phyloP scores from a whole-genome alignment of 2,329 filamentous ascomycete species.

The Beauveria brongniartii region DNA sequence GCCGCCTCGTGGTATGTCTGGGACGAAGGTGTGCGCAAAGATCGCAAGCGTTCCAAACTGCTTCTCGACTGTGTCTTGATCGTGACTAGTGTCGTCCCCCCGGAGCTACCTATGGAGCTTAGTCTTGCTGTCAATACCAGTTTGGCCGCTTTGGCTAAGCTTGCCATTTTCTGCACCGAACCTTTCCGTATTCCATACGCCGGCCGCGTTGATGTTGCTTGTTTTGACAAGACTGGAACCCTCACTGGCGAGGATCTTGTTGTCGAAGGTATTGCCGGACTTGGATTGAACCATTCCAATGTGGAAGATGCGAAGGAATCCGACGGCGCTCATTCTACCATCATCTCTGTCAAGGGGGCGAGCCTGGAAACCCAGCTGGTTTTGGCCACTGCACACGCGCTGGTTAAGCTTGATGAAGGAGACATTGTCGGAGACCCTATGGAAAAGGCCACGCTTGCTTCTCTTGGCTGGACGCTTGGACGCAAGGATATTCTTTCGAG shows the following conservation, averaged over 20 bases:
- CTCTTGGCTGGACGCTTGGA: slow-evolving; percentile 88
- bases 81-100: slow-evolving; percentile 95
- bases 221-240: slow-evolving; percentile 98
- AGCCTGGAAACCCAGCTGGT: slow-evolving; percentile 83
- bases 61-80: slow-evolving; percentile 96
- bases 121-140: slow-evolving; percentile 97
- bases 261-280: slow-evolving; percentile 90
- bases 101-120: slow-evolving; percentile 95
- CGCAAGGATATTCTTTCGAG: slow-evolving; percentile 76
- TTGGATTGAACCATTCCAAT: slow-evolving; percentile 62
- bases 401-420: slow-evolving; percentile 94
- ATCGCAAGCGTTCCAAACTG: slow-evolving; percentile 95
- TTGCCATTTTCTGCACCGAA: slow-evolving; percentile 97
- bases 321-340: slow-evolving; percentile 74
- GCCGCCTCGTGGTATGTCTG: slow-evolving; percentile 99
- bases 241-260: slow-evolving; percentile 94
- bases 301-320: slow-evolving; percentile 58
- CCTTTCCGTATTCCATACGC: slow-evolving; percentile 97
- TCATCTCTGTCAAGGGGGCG: slow-evolving; percentile 62
- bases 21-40: slow-evolving; percentile 89
- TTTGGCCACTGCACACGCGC: slow-evolving; percentile 85
- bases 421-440: slow-evolving; percentile 97
- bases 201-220: slow-evolving; percentile 89
- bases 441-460: slow-evolving; percentile 90
- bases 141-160: slow-evolving; percentile 87